Conservation (phyloP, 1,139 yeast species). For the Pichia sp. region DNA sequence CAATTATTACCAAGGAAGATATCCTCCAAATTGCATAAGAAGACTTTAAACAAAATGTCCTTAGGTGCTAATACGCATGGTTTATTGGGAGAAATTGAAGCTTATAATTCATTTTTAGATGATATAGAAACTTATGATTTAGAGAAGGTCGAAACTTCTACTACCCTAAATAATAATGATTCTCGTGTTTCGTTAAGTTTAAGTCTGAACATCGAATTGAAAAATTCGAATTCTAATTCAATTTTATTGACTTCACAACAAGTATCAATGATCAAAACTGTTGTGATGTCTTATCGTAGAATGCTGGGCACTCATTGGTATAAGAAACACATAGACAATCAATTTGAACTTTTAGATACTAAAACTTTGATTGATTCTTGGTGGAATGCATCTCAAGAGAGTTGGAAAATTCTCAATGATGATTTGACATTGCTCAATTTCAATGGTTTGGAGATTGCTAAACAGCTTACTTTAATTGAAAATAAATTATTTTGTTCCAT, state of each 20-base stretch:
- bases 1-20: slow-evolving; percentile 43
- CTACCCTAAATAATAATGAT: slow-evolving; percentile 5
- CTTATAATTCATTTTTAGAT: slow-evolving; percentile 28
- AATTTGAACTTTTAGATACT: slow-evolving; percentile 26
- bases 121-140: slow-evolving; percentile 45
- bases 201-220: slow-evolving; percentile 25
- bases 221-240: slow-evolving; percentile 20
- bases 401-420: slow-evolving; percentile 29
- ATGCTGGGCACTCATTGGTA: slow-evolving; percentile 47
- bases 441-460: slow-evolving; percentile 77
- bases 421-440: slow-evolving; percentile 54
- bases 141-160: slow-evolving; percentile 39
- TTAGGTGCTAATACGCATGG: slow-evolving; percentile 16
- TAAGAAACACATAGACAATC: slow-evolving; percentile 8
- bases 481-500: slow-evolving; percentile 62
- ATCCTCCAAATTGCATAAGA: slow-evolving; percentile 27
- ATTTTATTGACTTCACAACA: slow-evolving; percentile 34
- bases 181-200: slow-evolving; percentile 23
- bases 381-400: slow-evolving; percentile 33
- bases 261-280: slow-evolving; percentile 38
- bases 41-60: slow-evolving; percentile 27
- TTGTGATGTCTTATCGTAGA: slow-evolving; percentile 43
- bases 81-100: slow-evolving; percentile 24
- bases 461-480: slow-evolving; percentile 78
- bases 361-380: slow-evolving; percentile 31